Evolutionary conservation across 1,139 yeast genomes (phyloP), one percentile per base, ranked within the genome.

Genomic region (Scheffersomyces stambukii): DNA sequence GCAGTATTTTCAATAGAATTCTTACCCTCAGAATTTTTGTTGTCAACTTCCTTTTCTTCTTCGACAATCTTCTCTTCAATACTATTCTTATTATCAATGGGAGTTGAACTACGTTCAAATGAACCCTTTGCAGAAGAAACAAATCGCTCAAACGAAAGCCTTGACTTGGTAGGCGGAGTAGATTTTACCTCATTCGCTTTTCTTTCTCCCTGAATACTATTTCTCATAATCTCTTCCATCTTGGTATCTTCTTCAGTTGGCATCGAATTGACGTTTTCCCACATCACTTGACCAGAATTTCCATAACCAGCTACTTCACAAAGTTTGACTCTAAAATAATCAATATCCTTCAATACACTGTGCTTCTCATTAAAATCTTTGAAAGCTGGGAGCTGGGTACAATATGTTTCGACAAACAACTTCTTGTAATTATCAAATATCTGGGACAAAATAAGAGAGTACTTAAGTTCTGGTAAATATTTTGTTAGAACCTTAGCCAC

Each of bases 231-330:
- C 30, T 58, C 59, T 23, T 67, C 75, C 76, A 71, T 70, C 31
- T 52, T 52, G 3, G 56, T 45, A 37, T 72, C 78, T 37, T 72
- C 78, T 9, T 64, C 62, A 0, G 77, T 71, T 1, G 72, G 64
- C 43, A 76, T 54, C 2, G 74, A 63, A 43, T 77, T 75, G 4
- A 79, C 78, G 40, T 71, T 72, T 42, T 77, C 84, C 77, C 81
- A 73, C 10, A 81, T 63, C 0, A 75, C 74, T 37, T 77, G 80
- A 0, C 84, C 85, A 1, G 81, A 70, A 36, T 76, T 68, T 0
- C 81, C 83, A 37, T 80, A 74, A 0, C 88, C 88, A 9, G 76
- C 72, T 11, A 77, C 49, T 27, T 72, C 76, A 25, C 73, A 66
- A 19, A 81, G 55, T 36, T 76, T 77, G 5, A 71, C 82, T 34